A percentile compares a stretch with the other conserved stretches of the same genome.
Evolutionary conservation across 768 basidiomycete species (phyloP).

Genomic region (Tulasnella sp.): DNA sequence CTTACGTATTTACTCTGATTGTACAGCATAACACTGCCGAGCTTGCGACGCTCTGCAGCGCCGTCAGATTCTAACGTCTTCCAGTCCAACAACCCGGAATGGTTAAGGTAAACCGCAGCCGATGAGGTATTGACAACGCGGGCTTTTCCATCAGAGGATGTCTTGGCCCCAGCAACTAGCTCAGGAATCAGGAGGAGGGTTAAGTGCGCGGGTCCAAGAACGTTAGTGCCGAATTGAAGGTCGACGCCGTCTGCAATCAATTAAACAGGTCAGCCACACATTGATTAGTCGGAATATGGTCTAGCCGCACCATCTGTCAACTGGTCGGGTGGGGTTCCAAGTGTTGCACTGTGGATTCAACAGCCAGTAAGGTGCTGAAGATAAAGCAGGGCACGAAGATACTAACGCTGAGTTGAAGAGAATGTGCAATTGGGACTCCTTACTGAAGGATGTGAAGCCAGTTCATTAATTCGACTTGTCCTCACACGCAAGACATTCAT

Average conservation of each 20-base stretch:
- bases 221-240: constrained; percentile 19
- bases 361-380: not conserved
- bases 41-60: not conserved
- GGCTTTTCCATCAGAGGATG: constrained; percentile 16
- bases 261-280: not conserved
- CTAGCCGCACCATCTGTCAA: constrained; percentile 19
- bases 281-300: too few relatives aligned
- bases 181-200: constrained; percentile 12
- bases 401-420: constrained; percentile 24
- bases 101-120: not conserved
- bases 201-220: constrained; percentile 18
- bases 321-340: constrained; percentile 21
- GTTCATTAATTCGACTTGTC: not conserved
- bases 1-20: constrained; percentile 19
- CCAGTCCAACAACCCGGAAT: not conserved
- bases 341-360: constrained; percentile 21
- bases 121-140: constrained; percentile 20
- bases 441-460: not conserved
- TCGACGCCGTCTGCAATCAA: not conserved
- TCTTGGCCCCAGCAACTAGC: constrained; percentile 11
- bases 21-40: constrained; percentile 2
- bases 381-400: not conserved
- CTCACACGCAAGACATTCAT: not conserved
- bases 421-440: constrained; percentile 23
- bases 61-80: not conserved